Evolutionary conservation across 164 flowering plant species (phyloP), one percentile per base, ranked within the genome.

Genomic region (Hamamelis virginiana): DNA sequence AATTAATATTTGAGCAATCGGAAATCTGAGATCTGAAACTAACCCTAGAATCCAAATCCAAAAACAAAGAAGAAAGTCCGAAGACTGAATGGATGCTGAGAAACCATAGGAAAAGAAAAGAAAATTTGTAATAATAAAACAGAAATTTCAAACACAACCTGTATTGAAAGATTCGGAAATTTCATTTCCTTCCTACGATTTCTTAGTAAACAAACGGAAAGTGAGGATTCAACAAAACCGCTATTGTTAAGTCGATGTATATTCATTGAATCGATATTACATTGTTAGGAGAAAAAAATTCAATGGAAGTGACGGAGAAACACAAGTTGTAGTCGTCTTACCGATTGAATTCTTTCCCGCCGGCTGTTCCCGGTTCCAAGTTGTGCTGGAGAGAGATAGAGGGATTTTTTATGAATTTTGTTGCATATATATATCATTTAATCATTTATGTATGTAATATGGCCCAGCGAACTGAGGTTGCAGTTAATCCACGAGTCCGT

Each of bases 341-440:
- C 65, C 51, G 65, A 22, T 43, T 15, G 51, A 43, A 45, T 19
- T 19, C 25, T 18, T 62, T 44, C 65, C 65, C 51, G 65, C 65
- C 65, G 65, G 65, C 43, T 21, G 22, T 10, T 16, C 19, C 50
- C n/a, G 50, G 65, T 43, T 62, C 11, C 26, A 50, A n/a, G 53
- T n/a, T 50, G n/a, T n/a, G n/a, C 18, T 14, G 8, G 16, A 45
- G 25, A 62, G 50, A 62, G 26, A 21, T n/a, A 50, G 19, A 4
- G 22, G 8, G 1, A 55, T 22, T 55, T 55, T 22, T 55, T 55
- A 18, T 33, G 25, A 23, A 23, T 22, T 56, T 23, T 19, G 5
- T 9, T 13, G 28, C 22, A 4, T 19, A 18, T 53, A 10, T 53
- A 12, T 9, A 44, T 9, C 12, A 22, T 53, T n/a, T n/a, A 33